Conservation (phyloP, 2,329 filamentous ascomycete species). For the Botryotinia narcissicola region DNA sequence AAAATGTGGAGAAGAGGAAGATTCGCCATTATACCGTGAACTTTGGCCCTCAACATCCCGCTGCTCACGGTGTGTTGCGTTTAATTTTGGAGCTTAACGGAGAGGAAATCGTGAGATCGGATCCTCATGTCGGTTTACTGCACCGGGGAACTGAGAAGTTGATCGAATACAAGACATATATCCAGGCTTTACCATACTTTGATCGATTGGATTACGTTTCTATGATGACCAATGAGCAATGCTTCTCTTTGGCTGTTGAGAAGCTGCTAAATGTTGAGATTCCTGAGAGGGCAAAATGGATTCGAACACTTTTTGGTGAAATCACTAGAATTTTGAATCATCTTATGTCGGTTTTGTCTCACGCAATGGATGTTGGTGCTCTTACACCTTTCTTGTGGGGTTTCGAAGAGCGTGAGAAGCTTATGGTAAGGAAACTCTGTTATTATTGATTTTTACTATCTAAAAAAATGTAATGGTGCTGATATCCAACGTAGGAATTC, state of each 20-base stretch:
- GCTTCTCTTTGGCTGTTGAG: constrained; percentile 91
- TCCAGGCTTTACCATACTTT: constrained; percentile 97
- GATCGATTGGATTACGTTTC: constrained; percentile 98
- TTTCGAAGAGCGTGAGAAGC: constrained; percentile 98
- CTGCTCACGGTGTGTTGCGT: constrained; percentile 95
- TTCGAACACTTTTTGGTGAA: constrained; percentile 92
- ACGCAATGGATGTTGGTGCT: constrained; percentile 98
- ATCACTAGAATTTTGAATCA: constrained; percentile 95
- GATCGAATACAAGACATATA: constrained; percentile 99
- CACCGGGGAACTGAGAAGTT: constrained; percentile 98
- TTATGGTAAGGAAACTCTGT: constrained; percentile 70
- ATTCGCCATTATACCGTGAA: constrained; percentile 99
- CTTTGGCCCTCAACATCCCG: constrained; percentile 97
- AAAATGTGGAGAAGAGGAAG: constrained; percentile 65
- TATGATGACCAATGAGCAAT: constrained; percentile 99
- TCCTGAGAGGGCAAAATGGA: constrained; percentile 93
- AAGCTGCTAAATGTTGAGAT: constrained; percentile 97
- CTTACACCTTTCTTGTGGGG: constrained; percentile 98
- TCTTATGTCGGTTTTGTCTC: constrained; percentile 93
- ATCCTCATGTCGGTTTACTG: constrained; percentile 93
- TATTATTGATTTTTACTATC: constrained; percentile 21
- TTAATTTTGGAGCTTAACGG: constrained; percentile 97
- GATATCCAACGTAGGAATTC: constrained; percentile 70
- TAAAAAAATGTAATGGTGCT: constrained; percentile 19
- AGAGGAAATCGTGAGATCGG: constrained; percentile 93